Evolutionary conservation across 345 rosid species (phyloP).

Genomic region (Garcia nutans): DNA sequence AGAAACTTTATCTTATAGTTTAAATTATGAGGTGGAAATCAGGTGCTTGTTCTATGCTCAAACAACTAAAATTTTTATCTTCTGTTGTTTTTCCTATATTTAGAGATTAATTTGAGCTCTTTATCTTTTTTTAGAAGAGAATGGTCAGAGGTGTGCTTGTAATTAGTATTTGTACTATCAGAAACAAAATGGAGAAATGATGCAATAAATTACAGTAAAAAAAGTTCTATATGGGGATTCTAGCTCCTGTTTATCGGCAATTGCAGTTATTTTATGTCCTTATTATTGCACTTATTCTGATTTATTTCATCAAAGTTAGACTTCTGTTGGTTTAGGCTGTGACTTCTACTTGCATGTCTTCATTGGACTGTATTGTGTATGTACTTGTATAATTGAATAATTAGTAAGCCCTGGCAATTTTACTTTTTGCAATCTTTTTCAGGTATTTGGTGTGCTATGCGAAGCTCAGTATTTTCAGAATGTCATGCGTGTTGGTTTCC

Average conservation of each 20-base stretch:
- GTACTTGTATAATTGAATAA: background rate
- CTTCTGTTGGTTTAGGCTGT: background rate
- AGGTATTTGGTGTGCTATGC: constrained; percentile 83
- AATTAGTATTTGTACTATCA: background rate
- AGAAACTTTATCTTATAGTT: background rate
- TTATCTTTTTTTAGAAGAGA: background rate
- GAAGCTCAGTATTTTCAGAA: constrained; percentile 99
- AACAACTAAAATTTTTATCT: background rate
- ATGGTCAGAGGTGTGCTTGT: background rate
- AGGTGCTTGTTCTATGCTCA: background rate
- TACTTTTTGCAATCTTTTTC: constrained; percentile 30
- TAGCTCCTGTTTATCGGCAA: background rate
- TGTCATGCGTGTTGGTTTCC: constrained; percentile 98
- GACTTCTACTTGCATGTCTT: background rate
- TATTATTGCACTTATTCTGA: background rate
- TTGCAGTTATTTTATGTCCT: background rate
- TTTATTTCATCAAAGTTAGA: background rate
- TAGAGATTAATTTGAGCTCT: background rate
- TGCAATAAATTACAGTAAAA: background rate
- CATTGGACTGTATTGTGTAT: background rate
- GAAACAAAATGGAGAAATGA: background rate
- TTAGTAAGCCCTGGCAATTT: constrained; percentile 1
- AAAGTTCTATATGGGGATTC: background rate
- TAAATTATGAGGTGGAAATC: background rate
- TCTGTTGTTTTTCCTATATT: background rate